Base-by-base conservation (phyloP, 306 rosid genomes). In the Dalbergia cochinchinensis region DNA sequence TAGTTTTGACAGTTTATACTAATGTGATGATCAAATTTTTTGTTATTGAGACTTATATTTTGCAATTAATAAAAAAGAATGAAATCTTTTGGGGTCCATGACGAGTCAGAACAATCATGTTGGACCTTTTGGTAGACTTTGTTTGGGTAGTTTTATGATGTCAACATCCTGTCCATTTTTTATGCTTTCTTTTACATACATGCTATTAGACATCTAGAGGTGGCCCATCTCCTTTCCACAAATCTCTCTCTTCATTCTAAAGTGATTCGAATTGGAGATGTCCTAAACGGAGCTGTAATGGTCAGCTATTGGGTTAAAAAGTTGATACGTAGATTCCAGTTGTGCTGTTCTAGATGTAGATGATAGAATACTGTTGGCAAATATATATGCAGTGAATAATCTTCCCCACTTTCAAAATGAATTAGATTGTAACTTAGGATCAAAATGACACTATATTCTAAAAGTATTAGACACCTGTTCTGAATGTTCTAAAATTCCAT, bases 321-420 rank as follows among this genome's bases (percentile, higher is more conserved):
- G 2, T 8, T 20, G 33, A 8, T 31, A 31, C 31, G 0, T 69
- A 64, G 34, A 62, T 82, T 70, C 81, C 69, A 39, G 26, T 68
- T 20, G 45, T 69, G 69, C 37, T 69, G 35, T 74, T 76, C 73
- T 7, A 26, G 47, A 69, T 41, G 53, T 63, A 63, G 35, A 60
- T 50, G 19, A 10, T 58, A 75, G 55, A 41, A 61, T 45, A 62
- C 37, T 84, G 22, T 68, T 68, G 63, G 8, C 61, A 69, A 65
- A 19, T 13, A 73, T 74, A 26, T 68, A 8, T 58, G 31, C 26
- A 8, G 33, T 42, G 42, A 58, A 59, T 67, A 47, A 34, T 26
- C 71, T 15, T 55, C 12, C 47, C 51, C 31, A n/a, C 41, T 76
- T 9, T 37, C 33, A 4, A 64, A 58, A 34, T 65, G 42, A 67